These are phyloP conservation scores for Pseudogymnoascus sp. DNA, from an alignment of 2,329 filamentous ascomycete species.

Conservation along the genomic window DNA sequence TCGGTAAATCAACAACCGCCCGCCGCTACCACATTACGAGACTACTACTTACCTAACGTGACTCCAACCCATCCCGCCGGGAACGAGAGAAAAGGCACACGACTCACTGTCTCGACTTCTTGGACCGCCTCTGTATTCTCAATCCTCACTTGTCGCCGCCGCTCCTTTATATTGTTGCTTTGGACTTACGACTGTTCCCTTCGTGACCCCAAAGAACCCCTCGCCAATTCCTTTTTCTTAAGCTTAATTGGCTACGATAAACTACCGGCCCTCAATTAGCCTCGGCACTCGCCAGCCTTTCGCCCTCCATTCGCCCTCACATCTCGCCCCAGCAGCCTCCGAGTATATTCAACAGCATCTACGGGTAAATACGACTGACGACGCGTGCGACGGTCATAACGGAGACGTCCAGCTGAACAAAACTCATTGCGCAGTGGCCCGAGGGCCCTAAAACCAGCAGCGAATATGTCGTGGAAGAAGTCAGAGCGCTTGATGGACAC, in stretches of 20 bases:
- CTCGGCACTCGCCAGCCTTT: background rate
- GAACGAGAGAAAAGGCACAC: background rate
- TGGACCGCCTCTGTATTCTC: background rate
- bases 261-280: background rate
- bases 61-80: background rate
- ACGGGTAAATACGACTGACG: background rate
- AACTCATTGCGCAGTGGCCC: constrained; percentile 19
- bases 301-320: background rate
- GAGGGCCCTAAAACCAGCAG: constrained; percentile 18
- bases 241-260: constrained; percentile 2
- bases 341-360: background rate
- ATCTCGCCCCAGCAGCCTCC: background rate
- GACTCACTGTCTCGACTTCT: background rate
- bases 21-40: background rate
- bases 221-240: background rate
- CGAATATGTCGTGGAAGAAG: constrained; percentile 85
- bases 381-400: background rate
- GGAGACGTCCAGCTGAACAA: background rate
- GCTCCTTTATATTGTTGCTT: background rate
- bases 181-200: background rate
- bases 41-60: constrained; percentile 1
- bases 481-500: constrained; percentile 88
- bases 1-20: background rate
- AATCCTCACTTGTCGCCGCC: background rate
- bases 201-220: background rate